Conservation (phyloP, 2,329 filamentous ascomycete genomes). For the Fusarium globosum region DNA sequence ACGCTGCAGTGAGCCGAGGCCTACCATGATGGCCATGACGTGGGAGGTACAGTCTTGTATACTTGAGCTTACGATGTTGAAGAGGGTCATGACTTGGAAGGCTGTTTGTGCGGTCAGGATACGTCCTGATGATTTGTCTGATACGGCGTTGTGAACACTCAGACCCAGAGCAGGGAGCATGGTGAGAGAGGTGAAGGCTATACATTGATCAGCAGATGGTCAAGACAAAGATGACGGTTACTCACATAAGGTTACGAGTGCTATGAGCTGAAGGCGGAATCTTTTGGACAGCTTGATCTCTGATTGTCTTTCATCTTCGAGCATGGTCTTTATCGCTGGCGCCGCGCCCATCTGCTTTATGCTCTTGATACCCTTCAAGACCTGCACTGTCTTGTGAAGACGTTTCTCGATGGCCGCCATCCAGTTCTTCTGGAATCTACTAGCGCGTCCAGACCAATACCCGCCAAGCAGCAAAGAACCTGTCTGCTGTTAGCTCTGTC, state of each 20-base stretch:
- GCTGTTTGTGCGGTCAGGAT: neutral
- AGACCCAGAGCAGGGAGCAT: neutral
- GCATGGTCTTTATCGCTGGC: neutral
- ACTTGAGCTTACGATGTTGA: neutral
- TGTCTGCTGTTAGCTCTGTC: neutral
- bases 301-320: neutral
- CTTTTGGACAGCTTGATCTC: neutral
- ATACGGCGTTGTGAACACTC: neutral
- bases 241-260: neutral
- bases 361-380: neutral
- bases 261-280: neutral
- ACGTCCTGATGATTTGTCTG: neutral
- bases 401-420: neutral
- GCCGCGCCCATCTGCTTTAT: neutral
- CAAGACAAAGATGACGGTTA: accelerated
- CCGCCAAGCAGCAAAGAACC: accelerated
- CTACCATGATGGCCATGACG: neutral
- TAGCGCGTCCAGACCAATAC: neutral
- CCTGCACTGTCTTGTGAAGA: neutral
- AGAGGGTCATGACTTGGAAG: neutral
- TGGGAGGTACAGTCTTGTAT: neutral
- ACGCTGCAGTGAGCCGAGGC: neutral
- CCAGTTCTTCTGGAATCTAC: neutral
- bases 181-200: neutral
- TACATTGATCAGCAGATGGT: accelerated